Evolutionary conservation across 176 grass and related monocot species (phyloP), one percentile per base, ranked within the genome.

Genomic region (Alloteropsis semialata): DNA sequence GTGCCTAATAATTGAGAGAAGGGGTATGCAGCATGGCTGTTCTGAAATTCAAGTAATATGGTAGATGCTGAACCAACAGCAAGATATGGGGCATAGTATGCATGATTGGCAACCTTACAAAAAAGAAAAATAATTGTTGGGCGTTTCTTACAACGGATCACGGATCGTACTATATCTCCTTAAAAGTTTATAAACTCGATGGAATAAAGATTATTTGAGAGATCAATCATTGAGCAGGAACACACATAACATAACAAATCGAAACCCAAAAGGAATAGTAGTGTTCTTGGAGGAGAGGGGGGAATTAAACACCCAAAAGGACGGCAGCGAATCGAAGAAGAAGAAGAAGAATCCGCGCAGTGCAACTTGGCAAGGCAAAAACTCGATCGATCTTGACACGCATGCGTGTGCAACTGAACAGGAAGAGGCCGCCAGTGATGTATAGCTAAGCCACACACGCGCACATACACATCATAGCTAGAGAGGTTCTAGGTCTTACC

Each of bases 401-500:
- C 18, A 66, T 19, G 15, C 10, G 0, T 13, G 56, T 19, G 15
- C 27, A 66, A 50, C 32, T 60, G 16, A 67, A 60, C 38, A 30
- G 16, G 38, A 72, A 24, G 5, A 29, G n/a, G n/a, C n/a, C n/a
- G n/a, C n/a, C n/a, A n/a, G 46, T 28, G 45, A 21, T 77, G 30
- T 21, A 62, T 51, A 67, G 53, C 24, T 36, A 43, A 43, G 58
- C 27, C 7, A n/a, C 48, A 70, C 27, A 17, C 17, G 9, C 9
- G 53, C 45, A 19, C 46, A 13, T 7, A 54, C 8, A 3, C 71
- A 74, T n/a, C n/a, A n/a, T n/a, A n/a, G n/a, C n/a, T 6, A 24
- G 16, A 36, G 16, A 30, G 58, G 58, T 61, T 29, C 12, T 80
- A 80, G 43, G 81, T 45, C 87, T 89, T 82, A 97, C 95, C 95